Conservation (phyloP, 352 stramenopile species). For the Achlya hypogyna region DNA sequence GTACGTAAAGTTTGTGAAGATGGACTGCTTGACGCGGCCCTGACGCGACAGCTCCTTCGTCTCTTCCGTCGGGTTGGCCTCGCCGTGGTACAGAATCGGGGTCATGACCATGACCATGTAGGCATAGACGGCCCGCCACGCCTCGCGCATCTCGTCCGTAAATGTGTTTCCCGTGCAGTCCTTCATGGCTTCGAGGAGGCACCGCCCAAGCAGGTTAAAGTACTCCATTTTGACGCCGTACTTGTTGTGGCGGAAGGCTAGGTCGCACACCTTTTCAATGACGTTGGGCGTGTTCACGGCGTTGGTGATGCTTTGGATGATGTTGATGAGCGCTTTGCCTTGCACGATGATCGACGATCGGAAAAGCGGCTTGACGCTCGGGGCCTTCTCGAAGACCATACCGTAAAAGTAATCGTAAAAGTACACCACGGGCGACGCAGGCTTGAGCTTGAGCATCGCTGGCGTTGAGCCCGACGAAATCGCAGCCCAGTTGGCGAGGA, state of each 20-base stretch:
- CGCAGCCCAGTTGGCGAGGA: constrained; percentile 1
- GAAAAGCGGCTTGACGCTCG: constrained; percentile 35
- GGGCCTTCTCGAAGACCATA: constrained; percentile 29
- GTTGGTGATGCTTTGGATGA: constrained; percentile 32
- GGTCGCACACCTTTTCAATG: constrained; percentile 22
- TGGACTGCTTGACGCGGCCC: background rate
- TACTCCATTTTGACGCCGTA: constrained; percentile 31
- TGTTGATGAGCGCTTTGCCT: constrained; percentile 32
- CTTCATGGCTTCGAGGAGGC: constrained; percentile 25
- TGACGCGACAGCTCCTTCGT: constrained; percentile 1
- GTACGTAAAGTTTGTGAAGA: background rate
- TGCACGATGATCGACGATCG: constrained; percentile 33
- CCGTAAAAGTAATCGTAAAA: constrained; percentile 40
- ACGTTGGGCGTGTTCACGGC: constrained; percentile 30
- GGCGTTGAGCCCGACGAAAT: constrained; percentile 3
- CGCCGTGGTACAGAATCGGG: constrained; percentile 16
- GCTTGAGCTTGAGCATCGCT: constrained; percentile 3
- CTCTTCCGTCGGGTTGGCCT: constrained; percentile 3
- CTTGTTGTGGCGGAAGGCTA: constrained; percentile 30
- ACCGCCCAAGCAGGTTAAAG: constrained; percentile 30
- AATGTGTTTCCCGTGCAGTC: constrained; percentile 24
- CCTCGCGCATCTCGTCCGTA: constrained; percentile 23
- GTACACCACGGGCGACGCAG: constrained; percentile 25
- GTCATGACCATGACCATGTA: constrained; percentile 19
- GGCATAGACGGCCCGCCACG: constrained; percentile 26